Evolutionary conservation across 2,329 filamentous ascomycete species (phyloP).

Genomic region (Botrytis sinoallii): DNA sequence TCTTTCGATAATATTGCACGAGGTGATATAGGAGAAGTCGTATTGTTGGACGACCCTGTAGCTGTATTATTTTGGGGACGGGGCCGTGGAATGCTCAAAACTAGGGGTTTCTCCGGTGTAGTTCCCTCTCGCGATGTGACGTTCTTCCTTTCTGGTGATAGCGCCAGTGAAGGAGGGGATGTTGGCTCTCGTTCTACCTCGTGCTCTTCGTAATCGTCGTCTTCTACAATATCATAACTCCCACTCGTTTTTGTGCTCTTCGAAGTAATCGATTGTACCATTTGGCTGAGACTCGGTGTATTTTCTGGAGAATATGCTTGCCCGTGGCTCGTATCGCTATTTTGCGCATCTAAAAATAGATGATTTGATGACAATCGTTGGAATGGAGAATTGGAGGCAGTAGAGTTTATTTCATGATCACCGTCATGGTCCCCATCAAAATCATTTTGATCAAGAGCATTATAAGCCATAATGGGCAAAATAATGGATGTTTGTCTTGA

Average conservation of each 20-base stretch:
- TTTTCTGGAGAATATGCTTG: conserved; percentile 15
- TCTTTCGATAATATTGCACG: conserved; percentile 17
- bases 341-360: conserved; percentile 31
- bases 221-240: conserved; percentile 28
- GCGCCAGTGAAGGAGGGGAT: conserved; percentile 8
- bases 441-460: conserved; percentile 21
- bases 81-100: conserved; percentile 26
- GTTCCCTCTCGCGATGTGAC: conserved; percentile 14
- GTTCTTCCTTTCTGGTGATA: conserved; percentile 16
- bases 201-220: conserved; percentile 25
- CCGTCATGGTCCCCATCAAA: conserved; percentile 4
- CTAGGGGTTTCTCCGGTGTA: conserved; percentile 16
- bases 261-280: conserved; percentile 24
- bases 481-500: conserved; percentile 2
- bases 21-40: conserved; percentile 19
- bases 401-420: conserved; percentile 9
- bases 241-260: conserved; percentile 21
- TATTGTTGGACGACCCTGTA: conserved; percentile 23
- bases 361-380: conserved; percentile 17
- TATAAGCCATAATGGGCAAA: conserved; percentile 23
- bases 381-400: conserved; percentile 14
- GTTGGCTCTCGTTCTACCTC: conserved; percentile 7
- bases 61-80: conserved; percentile 25
- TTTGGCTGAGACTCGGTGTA: conserved; percentile 15
- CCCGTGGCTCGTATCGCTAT: conserved; percentile 23